Percentiles rank a stretch among this genome's conserved stretches.
These are phyloP conservation scores for Fistulina hepatica DNA, from an alignment of 1,284 basidiomycete genomes.

Conservation along the genomic window DNA sequence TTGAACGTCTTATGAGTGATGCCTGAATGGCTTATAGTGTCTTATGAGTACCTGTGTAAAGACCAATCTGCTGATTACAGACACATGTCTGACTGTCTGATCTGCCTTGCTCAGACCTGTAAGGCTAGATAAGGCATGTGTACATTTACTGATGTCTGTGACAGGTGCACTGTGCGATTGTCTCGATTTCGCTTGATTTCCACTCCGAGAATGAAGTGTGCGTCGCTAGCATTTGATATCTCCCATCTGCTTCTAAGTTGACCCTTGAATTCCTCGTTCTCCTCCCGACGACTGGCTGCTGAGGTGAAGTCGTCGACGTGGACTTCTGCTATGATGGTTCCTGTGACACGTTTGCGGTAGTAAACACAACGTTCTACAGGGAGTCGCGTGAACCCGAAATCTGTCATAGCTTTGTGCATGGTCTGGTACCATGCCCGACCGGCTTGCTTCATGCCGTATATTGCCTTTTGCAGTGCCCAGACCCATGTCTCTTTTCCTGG, in stretches of 20 bases:
- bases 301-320: slow-evolving; percentile 8
- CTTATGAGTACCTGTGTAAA: no score
- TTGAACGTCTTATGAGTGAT: no score
- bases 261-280: slow-evolving; percentile 1
- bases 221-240: slow-evolving; percentile 1
- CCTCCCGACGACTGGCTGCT: not conserved
- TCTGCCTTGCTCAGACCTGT: no score
- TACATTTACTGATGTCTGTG: slow-evolving; percentile 4
- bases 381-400: slow-evolving; percentile 17
- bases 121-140: no score
- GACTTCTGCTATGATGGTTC: slow-evolving; percentile 1
- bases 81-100: no score
- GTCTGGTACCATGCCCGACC: slow-evolving; percentile 28
- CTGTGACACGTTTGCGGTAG: slow-evolving; percentile 1
- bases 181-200: slow-evolving; percentile 1
- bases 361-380: slow-evolving; percentile 10
- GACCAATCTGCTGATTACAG: no score
- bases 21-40: no score
- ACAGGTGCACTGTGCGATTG: slow-evolving; percentile 1
- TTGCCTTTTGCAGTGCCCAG: slow-evolving; percentile 18
- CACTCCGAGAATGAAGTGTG: slow-evolving; percentile 6
- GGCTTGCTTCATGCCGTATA: slow-evolving; percentile 34
- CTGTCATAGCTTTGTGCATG: slow-evolving; percentile 22
- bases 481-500: slow-evolving; percentile 17
- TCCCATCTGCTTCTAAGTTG: slow-evolving; percentile 4